Conservation (phyloP, 75 land plant genomes). For the Adiantum capillusveneris region DNA sequence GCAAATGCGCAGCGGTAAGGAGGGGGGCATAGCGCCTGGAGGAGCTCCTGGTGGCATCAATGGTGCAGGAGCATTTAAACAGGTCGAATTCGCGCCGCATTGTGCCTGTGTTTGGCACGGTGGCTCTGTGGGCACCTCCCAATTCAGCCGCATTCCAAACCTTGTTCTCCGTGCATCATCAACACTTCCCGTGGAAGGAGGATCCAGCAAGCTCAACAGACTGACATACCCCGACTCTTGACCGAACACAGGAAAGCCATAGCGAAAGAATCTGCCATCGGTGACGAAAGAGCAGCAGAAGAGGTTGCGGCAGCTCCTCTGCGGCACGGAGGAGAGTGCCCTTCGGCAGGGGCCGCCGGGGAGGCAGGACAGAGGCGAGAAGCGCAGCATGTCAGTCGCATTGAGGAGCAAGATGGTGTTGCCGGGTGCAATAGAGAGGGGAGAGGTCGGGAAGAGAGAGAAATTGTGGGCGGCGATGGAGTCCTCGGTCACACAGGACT, state of each 20-base stretch:
- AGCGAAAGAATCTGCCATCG: conserved; percentile 23
- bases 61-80: too few relatives aligned
- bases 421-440: conserved; percentile 45
- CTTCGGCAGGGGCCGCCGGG: conserved; percentile 24
- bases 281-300: conserved; percentile 51
- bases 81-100: too few relatives aligned
- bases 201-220: conserved; percentile 32
- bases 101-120: conserved; percentile 7
- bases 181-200: conserved; percentile 4
- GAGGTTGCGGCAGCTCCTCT: conserved; percentile 9
- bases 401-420: conserved; percentile 57
- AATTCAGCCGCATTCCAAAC: conserved; percentile 44
- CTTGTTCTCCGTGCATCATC: conserved; percentile 27
- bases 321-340: conserved; percentile 6
- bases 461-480: conserved; percentile 15
- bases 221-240: conserved; percentile 41
- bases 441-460: conserved; percentile 31
- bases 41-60: too few relatives aligned
- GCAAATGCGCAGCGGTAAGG: neutral
- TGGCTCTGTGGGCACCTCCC: conserved; percentile 41
- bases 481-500: conserved; percentile 38
- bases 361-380: conserved; percentile 47
- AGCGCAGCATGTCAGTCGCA: conserved; percentile 22
- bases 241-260: conserved; percentile 13
- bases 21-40: too few relatives aligned